Conservation (phyloP, 306 rosid species). For the Vachellia pachyceras region DNA sequence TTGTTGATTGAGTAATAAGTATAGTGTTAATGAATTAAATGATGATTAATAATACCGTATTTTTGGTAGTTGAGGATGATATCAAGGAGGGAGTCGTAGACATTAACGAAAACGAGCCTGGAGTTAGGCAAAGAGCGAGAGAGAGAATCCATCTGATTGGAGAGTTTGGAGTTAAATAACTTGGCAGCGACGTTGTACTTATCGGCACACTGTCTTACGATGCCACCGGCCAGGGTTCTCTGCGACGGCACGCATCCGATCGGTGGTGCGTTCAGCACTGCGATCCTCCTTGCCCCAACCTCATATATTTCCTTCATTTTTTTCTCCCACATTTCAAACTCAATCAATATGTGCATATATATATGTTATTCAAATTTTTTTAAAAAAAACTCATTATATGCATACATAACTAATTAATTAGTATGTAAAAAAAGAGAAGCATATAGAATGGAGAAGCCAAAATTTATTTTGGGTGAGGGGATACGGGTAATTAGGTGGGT, state of each 20-base stretch:
- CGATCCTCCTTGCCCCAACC: conserved; percentile 69
- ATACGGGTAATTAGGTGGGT: neutral
- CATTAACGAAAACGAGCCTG: conserved; percentile 61
- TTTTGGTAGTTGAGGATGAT: conserved; percentile 58
- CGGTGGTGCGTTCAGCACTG: conserved; percentile 68
- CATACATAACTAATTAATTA: neutral
- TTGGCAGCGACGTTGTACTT: conserved; percentile 63
- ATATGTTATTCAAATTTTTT: too few species aligned
- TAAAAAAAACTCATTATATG: neutral
- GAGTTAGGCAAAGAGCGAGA: conserved; percentile 28
- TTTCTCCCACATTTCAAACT: neutral
- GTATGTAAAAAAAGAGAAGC: too few species aligned
- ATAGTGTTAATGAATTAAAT: neutral
- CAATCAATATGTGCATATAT: neutral
- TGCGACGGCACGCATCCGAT: conserved; percentile 84
- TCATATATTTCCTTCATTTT: conserved; percentile 49
- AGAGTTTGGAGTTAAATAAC: conserved; percentile 61
- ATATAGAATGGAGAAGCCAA: neutral
- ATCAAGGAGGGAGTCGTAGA: conserved; percentile 64
- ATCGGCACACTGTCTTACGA: conserved; percentile 56
- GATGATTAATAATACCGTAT: conserved; percentile 47
- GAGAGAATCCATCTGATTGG: conserved; percentile 32
- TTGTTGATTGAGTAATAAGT: too few species aligned
- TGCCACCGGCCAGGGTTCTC: conserved; percentile 75
- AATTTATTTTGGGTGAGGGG: neutral